phyloP scores from a whole-genome alignment of 2,329 filamentous ascomycete genomes.

The Colletotrichum gloeosporioides region DNA sequence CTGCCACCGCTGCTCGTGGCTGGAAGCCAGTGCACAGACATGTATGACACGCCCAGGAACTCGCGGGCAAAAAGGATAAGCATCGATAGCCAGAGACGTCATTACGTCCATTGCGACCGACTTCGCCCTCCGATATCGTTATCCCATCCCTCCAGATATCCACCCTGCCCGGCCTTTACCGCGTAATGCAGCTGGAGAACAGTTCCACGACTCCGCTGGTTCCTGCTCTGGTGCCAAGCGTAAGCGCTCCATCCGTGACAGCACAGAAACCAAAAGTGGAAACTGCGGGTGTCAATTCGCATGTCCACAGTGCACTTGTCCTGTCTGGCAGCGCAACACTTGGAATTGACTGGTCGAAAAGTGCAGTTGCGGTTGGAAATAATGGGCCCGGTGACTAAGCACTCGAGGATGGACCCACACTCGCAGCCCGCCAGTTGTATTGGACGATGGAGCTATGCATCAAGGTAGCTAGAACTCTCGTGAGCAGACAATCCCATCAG shows the following conservation, averaged over 20 bases:
- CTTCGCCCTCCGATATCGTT: slow-evolving; percentile 14
- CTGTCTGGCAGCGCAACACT: not conserved
- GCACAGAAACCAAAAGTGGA: slow-evolving; percentile 5
- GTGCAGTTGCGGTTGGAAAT: not conserved
- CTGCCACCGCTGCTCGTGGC: not conserved
- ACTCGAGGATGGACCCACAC: not conserved
- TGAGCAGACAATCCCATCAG: not conserved
- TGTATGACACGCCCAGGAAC: not conserved
- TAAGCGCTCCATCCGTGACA: slow-evolving; percentile 1
- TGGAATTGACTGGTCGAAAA: not conserved
- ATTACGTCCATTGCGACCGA: not conserved
- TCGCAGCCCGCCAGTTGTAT: not conserved
- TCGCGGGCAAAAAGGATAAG: not conserved
- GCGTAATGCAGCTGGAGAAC: not conserved
- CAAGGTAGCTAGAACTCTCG: not conserved
- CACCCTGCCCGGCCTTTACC: not conserved
- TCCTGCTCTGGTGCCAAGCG: not conserved
- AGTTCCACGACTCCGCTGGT: slow-evolving; percentile 10
- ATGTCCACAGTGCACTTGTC: not conserved
- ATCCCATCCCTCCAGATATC: not conserved
- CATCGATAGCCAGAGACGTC: not conserved
- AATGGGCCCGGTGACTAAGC: slow-evolving; percentile 5
- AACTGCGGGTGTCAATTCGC: slow-evolving; percentile 1
- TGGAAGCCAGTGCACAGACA: slow-evolving; percentile 12
- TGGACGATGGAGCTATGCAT: not conserved